phyloP scores from a whole-genome alignment of 2,329 filamentous ascomycete genomes.

The Periglandula ipomoeae region DNA sequence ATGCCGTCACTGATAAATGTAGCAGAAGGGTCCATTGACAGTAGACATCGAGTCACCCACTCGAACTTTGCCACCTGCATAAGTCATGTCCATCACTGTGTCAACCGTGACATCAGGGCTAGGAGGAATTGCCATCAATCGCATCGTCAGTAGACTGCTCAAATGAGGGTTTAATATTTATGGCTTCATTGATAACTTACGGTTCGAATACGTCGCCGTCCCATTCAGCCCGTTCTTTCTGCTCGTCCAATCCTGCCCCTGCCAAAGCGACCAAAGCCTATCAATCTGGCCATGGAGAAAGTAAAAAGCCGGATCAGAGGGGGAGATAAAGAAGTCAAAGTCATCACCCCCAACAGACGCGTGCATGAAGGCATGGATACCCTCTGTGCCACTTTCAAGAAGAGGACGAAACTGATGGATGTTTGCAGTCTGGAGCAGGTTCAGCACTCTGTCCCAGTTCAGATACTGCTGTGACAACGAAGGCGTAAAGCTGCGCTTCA shows the following conservation, averaged over 20 bases:
- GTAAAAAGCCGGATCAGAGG: conserved; percentile 7
- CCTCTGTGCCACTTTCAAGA: background rate
- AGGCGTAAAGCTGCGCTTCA: conserved; percentile 5
- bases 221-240: conserved; percentile 4
- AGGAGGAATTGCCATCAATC: conserved; percentile 3
- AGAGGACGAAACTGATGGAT: conserved; percentile 4
- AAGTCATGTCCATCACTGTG: conserved; percentile 1
- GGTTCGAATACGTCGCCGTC: background rate
- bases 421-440: background rate
- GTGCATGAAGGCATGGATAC: background rate
- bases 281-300: conserved; percentile 6
- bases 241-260: conserved; percentile 1
- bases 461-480: background rate
- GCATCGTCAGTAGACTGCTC: background rate
- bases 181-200: too few species aligned
- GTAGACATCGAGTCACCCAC: conserved; percentile 4
- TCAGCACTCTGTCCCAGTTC: background rate
- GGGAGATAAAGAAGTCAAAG: conserved; percentile 6
- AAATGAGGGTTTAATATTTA: too few species aligned
- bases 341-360: conserved; percentile 3
- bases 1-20: background rate
- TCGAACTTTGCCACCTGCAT: conserved; percentile 1
- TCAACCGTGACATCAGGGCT: background rate
- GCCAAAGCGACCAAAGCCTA: conserved; percentile 8
- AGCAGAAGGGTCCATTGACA: conserved; percentile 4